phyloP scores from a whole-genome alignment of 192 early-diverging fungal genomes.

The Dissophora ornata region DNA sequence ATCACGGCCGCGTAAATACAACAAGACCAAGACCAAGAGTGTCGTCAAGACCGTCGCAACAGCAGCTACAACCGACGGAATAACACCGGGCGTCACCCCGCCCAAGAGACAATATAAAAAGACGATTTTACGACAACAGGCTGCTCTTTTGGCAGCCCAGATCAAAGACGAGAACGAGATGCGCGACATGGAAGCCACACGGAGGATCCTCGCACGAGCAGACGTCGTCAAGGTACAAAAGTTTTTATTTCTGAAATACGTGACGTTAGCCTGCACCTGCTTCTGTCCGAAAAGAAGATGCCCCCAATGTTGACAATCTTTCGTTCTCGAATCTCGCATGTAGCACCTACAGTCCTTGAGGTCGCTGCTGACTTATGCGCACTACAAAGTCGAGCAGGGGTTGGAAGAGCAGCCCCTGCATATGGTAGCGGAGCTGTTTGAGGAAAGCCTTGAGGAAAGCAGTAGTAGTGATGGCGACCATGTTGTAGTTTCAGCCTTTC shows the following conservation, averaged over 20 bases:
- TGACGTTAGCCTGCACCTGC: too few species aligned
- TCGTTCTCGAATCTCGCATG: not conserved
- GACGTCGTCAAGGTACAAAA: constrained; percentile 28
- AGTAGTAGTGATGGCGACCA: constrained; percentile 9
- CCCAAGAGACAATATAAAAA: constrained; percentile 46
- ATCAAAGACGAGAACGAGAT: constrained; percentile 41
- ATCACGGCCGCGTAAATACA: not conserved
- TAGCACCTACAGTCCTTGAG: constrained; percentile 10
- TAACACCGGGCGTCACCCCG: not conserved
- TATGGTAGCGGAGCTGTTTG: constrained; percentile 38
- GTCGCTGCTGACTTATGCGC: constrained; percentile 8
- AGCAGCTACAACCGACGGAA: not conserved
- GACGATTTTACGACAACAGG: constrained; percentile 47
- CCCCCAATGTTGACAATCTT: constrained; percentile 2
- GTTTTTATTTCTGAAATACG: not conserved
- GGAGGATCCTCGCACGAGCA: constrained; percentile 19
- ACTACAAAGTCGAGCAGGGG: constrained; percentile 28
- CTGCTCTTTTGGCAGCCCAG: constrained; percentile 39
- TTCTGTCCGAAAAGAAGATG: too few species aligned
- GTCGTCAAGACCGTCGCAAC: not conserved
- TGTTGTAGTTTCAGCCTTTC: not conserved
- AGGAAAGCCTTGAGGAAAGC: constrained; percentile 20
- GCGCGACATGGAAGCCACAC: constrained; percentile 33
- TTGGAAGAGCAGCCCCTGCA: constrained; percentile 45
- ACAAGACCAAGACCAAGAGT: constrained; percentile 7